Evolutionary conservation across 1,284 basidiomycete species (phyloP), one percentile per base, ranked within the genome.

Genomic region (Lignosus rhinocerotis): DNA sequence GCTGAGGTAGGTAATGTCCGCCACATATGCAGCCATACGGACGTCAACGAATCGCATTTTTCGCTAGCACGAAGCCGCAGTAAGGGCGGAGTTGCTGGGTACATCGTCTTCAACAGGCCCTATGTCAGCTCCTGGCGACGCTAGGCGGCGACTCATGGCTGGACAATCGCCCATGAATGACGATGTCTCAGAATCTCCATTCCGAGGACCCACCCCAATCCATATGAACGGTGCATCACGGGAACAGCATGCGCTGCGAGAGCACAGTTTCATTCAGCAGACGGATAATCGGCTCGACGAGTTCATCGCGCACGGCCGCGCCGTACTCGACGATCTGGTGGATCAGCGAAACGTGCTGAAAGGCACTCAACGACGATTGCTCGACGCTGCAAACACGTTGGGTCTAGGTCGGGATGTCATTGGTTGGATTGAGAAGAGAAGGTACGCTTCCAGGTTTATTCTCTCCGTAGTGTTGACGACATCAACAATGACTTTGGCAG

Each of bases 341-440:
- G 94, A 95, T 72, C 95, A 98, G 76, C 80, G 93, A 57, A 91
- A 91, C 66, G 87, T 97, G 71, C 77, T 98, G 60, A 97, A 97
- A 75, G 94, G 94, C 7, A 96, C 95, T 0, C 90, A 93, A 69
- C 82, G 85, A 64, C 81, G 91, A 58, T 73, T 98, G 49, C 73
- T 96, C 57, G 88, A 93, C 70, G 90, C 93, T 42, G 95, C 95
- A 43, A 97, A 97, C 74, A 96, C 94, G 16, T 75, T 98, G 49
- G 96, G 96, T 0, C 75, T 98, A 67, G 94, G 93, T 71, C 81
- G 94, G 62, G 85, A 96, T 71, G 94, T 96, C 25, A 97, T 98
- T 72, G 87, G 91, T 2, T 98, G 94, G 92, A 94, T 98, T 65
- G 96, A 98, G 71, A 83, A 88, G 65, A 80, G 95, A 72, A 96